Conservation (phyloP, 1,139 yeast genomes). For the Maudiozyma humilis region DNA sequence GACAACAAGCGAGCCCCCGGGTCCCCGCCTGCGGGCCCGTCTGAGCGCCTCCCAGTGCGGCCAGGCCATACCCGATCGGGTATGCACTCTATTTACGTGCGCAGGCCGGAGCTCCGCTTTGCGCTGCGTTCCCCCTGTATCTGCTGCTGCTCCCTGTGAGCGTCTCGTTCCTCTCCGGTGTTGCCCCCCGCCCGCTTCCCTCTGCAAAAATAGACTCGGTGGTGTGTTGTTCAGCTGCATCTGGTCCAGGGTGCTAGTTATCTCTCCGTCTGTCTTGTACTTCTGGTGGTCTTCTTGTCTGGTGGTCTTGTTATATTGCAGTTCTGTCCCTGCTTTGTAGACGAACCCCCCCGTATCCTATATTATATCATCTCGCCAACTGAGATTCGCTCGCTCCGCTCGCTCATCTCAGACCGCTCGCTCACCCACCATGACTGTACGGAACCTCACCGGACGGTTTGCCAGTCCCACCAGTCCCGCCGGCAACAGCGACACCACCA, state of each 20-base stretch:
- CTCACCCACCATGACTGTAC: not conserved
- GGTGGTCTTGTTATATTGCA: not conserved
- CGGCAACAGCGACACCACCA: not conserved
- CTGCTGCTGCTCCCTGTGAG: too few species aligned
- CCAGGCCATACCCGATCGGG: not conserved
- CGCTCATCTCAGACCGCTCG: not conserved
- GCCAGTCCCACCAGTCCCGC: not conserved
- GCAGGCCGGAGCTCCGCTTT: too few species aligned
- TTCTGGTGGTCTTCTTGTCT: too few species aligned
- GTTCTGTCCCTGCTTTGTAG: not conserved
- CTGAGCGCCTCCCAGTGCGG: not conserved
- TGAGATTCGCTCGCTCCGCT: not conserved
- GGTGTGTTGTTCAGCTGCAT: not conserved
- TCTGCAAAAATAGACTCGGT: not conserved
- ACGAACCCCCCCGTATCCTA: not conserved
- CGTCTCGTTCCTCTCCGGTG: too few species aligned
- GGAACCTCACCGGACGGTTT: slow-evolving; percentile 1
- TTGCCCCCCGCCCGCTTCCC: too few species aligned
- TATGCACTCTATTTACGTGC: not conserved
- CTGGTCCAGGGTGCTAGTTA: not conserved
- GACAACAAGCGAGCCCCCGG: too few species aligned
- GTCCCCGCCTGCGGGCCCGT: not conserved
- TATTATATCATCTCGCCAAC: too few species aligned
- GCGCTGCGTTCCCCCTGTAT: too few species aligned
- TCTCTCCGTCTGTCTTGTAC: too few species aligned